Evolutionary conservation across 495 filamentous ascomycete species (phyloP), one percentile per base, ranked within the genome.

Genomic region (Aeminium ludgeri): DNA sequence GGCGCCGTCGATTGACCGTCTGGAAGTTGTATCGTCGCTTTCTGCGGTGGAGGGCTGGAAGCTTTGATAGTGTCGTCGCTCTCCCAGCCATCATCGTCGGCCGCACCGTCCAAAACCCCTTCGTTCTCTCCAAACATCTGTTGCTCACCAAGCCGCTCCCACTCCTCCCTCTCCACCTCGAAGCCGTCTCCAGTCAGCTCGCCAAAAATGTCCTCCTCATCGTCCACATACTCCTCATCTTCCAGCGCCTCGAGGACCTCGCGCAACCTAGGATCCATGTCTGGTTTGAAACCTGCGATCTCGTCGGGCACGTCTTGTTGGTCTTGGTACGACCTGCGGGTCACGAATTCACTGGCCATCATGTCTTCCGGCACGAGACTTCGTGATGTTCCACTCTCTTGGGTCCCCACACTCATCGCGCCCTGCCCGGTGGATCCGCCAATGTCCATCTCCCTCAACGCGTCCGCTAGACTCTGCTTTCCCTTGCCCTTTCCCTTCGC

Each of bases 231-330:
- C 6, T 79, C 86, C 28, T 96, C 89, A 47, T 99, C 91, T 49
- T 99, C 89, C 23, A 99, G 64, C 1, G 91, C 91, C 58, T 95
- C 87, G 41, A 99, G 59, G 2, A 84, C 85, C 60, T 99, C 91
- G 16, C 91, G 71, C 46, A 99, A 58, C 16, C 91, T 68, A 3
- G 86, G 87, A 59, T 99, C 91, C 91, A 99, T 99, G 55, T 96
- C 85, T 2, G 91, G 91, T 59, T 95, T 79, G 55, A 99, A 95
- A 0, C 91, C 91, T 1, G 76, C 76, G 51, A 99, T 74, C 7
- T 68, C 77, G 65, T 96, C 91, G 0, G 87, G 91, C 6, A 95
- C 63, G 53, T 95, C 72, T 61, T 95, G 87, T 60, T 94, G 85
- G 35, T 89, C 80, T 57, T 95, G 85, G 59, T 94, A 96, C 23